Evolutionary conservation across 2,329 filamentous ascomycete species (phyloP).

Genomic region (Diaporthe australafricana): DNA sequence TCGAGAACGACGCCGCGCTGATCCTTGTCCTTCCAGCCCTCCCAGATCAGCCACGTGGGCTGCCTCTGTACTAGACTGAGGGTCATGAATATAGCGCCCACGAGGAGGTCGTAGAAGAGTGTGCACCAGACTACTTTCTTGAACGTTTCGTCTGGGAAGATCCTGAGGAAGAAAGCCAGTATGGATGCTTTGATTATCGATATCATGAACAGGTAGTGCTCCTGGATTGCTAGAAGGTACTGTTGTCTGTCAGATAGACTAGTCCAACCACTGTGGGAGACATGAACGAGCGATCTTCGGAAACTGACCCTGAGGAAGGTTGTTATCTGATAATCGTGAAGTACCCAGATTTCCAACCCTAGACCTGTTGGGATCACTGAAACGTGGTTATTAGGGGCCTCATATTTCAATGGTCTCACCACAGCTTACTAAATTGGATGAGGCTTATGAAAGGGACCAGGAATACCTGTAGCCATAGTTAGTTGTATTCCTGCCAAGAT

Average conservation of each 20-base stretch:
- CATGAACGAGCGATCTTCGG: neutral
- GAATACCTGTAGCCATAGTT: neutral
- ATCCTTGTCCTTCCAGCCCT: constrained; percentile 18
- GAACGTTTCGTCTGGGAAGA: constrained; percentile 15
- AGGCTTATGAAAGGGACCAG: neutral
- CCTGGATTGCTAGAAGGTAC: neutral
- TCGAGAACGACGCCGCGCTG: neutral
- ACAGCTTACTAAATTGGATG: neutral
- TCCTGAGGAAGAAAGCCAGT: constrained; percentile 5
- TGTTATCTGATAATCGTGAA: neutral
- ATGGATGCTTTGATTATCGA: constrained; percentile 16
- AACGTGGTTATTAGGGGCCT: neutral
- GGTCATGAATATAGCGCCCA: neutral
- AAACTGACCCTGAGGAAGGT: neutral
- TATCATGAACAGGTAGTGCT: neutral
- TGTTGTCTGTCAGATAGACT: neutral
- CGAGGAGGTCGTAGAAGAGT: neutral
- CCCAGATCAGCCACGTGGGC: constrained; percentile 15
- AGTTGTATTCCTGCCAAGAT: neutral
- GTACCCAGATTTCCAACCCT: constrained; percentile 2
- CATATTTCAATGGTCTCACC: neutral
- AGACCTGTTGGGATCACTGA: constrained; percentile 2
- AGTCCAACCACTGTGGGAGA: no score
- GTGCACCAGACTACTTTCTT: constrained; percentile 1
- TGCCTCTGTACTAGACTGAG: neutral